Evolutionary conservation across 176 grass and related monocot species (phyloP).

Genomic region (Saccharum officinarum): DNA sequence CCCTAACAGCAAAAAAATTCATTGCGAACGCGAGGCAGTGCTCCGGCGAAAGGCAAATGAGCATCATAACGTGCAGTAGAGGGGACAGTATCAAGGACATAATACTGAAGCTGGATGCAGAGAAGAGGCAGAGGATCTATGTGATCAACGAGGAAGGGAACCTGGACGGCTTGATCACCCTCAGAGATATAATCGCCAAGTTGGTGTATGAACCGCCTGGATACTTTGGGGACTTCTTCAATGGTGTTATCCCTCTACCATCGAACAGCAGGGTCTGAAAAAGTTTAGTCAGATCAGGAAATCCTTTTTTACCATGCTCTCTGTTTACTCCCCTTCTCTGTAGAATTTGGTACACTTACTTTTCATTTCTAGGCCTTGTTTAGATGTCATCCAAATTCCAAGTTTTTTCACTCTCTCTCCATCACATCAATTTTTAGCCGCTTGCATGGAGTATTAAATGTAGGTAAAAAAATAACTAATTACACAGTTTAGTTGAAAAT

Average conservation of each 20-base stretch:
- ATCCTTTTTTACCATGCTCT: neutral
- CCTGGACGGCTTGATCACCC: slow-evolving; percentile 74
- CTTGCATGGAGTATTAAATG: no score
- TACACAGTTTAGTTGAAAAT: no score
- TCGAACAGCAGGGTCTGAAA: slow-evolving; percentile 67
- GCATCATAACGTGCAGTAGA: slow-evolving; percentile 62
- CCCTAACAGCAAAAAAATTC: slow-evolving; percentile 66
- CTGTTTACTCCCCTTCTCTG: neutral
- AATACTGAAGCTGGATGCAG: slow-evolving; percentile 68
- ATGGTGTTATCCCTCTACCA: slow-evolving; percentile 70
- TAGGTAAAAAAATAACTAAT: no score
- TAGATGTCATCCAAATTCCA: no score
- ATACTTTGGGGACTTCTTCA: slow-evolving; percentile 94
- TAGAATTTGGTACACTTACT: neutral
- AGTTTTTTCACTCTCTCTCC: no score
- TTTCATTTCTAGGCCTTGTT: neutral
- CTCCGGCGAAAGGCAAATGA: slow-evolving; percentile 52
- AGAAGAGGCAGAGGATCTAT: slow-evolving; percentile 77
- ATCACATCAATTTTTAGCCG: no score
- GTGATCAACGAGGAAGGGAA: slow-evolving; percentile 48
- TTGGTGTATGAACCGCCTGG: slow-evolving; percentile 79
- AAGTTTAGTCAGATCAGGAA: slow-evolving; percentile 21
- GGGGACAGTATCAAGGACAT: slow-evolving; percentile 68
- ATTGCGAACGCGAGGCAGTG: slow-evolving; percentile 44
- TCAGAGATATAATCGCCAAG: slow-evolving; percentile 87